These are phyloP conservation scores for Tremellales sp. DNA, from an alignment of 1,284 basidiomycete genomes.

Conservation along the genomic window DNA sequence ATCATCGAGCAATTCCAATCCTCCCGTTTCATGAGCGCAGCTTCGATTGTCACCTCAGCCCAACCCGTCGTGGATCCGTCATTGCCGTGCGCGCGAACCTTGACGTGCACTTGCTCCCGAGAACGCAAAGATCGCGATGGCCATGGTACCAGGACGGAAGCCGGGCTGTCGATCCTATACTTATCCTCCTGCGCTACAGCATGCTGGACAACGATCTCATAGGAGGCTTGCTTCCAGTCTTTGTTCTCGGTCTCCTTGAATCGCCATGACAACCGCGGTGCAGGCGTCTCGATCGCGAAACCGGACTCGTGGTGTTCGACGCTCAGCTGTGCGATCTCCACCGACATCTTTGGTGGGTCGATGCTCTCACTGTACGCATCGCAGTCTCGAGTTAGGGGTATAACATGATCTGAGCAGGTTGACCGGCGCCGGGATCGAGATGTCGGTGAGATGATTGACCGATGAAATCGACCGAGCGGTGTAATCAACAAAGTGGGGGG, in stretches of 20 bases:
- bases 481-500: too few relatives aligned
- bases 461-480: too few relatives aligned
- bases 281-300: slow-evolving; percentile 14
- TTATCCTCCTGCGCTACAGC: slow-evolving; percentile 10
- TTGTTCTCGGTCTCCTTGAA: slow-evolving; percentile 14
- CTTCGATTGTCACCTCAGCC: slow-evolving; percentile 20
- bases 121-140: slow-evolving; percentile 23
- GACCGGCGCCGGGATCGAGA: too few relatives aligned
- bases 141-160: slow-evolving; percentile 32
- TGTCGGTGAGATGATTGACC: too few relatives aligned
- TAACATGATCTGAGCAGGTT: too few relatives aligned
- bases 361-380: background rate
- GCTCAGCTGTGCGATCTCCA: slow-evolving; percentile 19
- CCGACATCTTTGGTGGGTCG: slow-evolving; percentile 4
- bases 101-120: slow-evolving; percentile 16
- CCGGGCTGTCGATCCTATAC: slow-evolving; percentile 10
- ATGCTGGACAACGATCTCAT: slow-evolving; percentile 23
- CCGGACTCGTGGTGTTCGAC: slow-evolving; percentile 29
- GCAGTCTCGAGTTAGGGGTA: too few relatives aligned
- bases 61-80: slow-evolving; percentile 6
- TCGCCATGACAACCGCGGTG: slow-evolving; percentile 33
- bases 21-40: slow-evolving; percentile 14
- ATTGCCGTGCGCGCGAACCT: slow-evolving; percentile 13
- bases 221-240: slow-evolving; percentile 30
- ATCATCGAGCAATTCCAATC: slow-evolving; percentile 29